phyloP scores from a whole-genome alignment of 2,329 filamentous ascomycete species.

The Cladophialophora yegresii region DNA sequence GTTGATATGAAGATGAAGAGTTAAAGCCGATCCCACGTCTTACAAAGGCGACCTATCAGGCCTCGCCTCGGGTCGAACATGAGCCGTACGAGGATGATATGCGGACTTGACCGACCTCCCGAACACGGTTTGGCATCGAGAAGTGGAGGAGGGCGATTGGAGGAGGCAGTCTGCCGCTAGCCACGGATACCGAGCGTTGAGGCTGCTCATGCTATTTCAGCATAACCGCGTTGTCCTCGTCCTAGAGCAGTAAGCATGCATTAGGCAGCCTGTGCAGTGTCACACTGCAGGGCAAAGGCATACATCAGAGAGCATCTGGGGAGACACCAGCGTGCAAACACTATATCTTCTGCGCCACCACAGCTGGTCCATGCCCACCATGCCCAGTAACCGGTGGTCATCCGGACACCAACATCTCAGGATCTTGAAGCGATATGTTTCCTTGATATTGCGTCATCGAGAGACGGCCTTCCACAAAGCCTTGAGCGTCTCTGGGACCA shows the following conservation, averaged over 20 bases:
- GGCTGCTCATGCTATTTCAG: neutral
- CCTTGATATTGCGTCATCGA: slow-evolving; percentile 13
- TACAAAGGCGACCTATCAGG: neutral
- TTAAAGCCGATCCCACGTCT: neutral
- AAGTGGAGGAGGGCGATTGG: neutral
- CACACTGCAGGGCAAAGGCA: no score
- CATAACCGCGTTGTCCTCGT: neutral
- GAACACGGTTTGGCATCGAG: neutral
- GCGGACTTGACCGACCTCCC: neutral
- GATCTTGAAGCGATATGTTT: slow-evolving; percentile 9
- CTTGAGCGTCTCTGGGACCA: slow-evolving; percentile 1
- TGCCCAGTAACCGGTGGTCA: no score
- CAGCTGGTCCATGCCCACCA: neutral
- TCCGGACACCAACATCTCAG: neutral
- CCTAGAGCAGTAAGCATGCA: neutral
- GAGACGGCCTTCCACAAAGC: slow-evolving; percentile 6
- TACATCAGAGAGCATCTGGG: neutral
- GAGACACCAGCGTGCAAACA: neutral
- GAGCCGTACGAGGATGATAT: neutral
- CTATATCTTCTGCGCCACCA: neutral
- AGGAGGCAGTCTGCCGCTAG: neutral
- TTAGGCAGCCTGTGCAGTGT: neutral
- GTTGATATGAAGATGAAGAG: neutral
- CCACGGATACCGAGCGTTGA: neutral
- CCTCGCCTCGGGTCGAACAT: neutral